These are phyloP conservation scores for Calocybe gangraenosa DNA, from an alignment of 768 basidiomycete species.

Conservation along the genomic window DNA sequence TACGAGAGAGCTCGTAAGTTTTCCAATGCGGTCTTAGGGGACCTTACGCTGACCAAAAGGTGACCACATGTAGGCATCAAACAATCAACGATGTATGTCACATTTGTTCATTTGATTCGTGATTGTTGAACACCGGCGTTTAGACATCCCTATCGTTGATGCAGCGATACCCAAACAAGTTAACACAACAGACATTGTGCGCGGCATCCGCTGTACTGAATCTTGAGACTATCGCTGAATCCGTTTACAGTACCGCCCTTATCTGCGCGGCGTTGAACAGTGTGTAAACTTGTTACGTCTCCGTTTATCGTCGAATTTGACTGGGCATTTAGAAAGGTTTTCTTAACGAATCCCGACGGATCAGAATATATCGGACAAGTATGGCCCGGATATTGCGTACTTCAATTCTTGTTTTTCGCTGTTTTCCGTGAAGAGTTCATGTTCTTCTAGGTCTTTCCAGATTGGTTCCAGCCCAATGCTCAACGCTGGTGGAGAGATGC, in stretches of 20 bases:
- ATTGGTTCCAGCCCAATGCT: slow-evolving; percentile 55
- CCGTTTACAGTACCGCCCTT: slow-evolving; percentile 57
- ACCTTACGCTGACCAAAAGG: background rate
- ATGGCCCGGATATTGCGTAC: slow-evolving; percentile 72
- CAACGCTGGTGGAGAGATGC: slow-evolving; percentile 60
- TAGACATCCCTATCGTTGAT: slow-evolving; percentile 71
- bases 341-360: slow-evolving; percentile 73
- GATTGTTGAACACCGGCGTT: background rate
- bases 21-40: too few species aligned
- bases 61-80: slow-evolving; percentile 25
- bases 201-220: slow-evolving; percentile 20
- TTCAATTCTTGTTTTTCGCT: slow-evolving; percentile 12
- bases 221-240: background rate
- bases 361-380: slow-evolving; percentile 71
- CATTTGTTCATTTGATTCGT: background rate
- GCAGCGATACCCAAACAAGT: slow-evolving; percentile 53
- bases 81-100: slow-evolving; percentile 44
- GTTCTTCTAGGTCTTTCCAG: slow-evolving; percentile 62
- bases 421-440: too few species aligned
- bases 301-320: background rate
- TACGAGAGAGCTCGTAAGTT: slow-evolving; percentile 50
- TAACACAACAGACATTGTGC: slow-evolving; percentile 59
- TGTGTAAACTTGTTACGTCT: slow-evolving; percentile 22
- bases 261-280: slow-evolving; percentile 56
- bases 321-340: slow-evolving; percentile 45